Evolutionary conservation across 2,329 filamentous ascomycete species (phyloP), one percentile per base, ranked within the genome.

Genomic region (Myotisia sp.): DNA sequence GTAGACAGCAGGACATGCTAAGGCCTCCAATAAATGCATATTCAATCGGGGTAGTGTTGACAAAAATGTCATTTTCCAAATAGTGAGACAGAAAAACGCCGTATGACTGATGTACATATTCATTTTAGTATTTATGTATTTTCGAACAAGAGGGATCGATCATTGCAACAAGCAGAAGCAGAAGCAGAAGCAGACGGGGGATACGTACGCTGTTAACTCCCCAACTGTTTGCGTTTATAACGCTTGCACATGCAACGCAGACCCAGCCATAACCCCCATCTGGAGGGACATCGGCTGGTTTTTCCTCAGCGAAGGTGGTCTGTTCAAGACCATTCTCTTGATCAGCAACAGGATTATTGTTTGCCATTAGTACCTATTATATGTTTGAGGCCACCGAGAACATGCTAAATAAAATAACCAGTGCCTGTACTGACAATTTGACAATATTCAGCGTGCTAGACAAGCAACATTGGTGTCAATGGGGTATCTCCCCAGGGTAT

Each of bases 161-260:
- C n/a, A n/a, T n/a, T n/a, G n/a, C n/a, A n/a, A 8, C 12, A n/a
- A n/a, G 21, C 10, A 17, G 28, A 9, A 40, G n/a, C n/a, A n/a
- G 4, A 9, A 22, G 18, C 7, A n/a, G 32, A 12, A 31, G 9
- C 10, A 21, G 23, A 1, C 22, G 23, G 6, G 26, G 24, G n/a
- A 45, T 19, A 46, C 66, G 37, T 44, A 72, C 68, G 37, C 69
- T 73, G 51, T 83, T 84, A 40, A 84, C 59, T 5, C 79, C 79
- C 79, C 79, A 84, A 1, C 78, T 82, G 49, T 83, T 77, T 5
- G 67, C 71, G 48, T 79, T 80, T 37, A 79, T 67, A 41, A 71
- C 53, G 33, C 67, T 64, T 41, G 67, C 59, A 24, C 62, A 64
- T 2, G 59, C 46, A n/a, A 71, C 66, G 35, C 73, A 71, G 14